A percentile compares a stretch with the other conserved stretches of the same genome.
Conservation (phyloP, 345 rosid species). For the Nephelium lappaceum region DNA sequence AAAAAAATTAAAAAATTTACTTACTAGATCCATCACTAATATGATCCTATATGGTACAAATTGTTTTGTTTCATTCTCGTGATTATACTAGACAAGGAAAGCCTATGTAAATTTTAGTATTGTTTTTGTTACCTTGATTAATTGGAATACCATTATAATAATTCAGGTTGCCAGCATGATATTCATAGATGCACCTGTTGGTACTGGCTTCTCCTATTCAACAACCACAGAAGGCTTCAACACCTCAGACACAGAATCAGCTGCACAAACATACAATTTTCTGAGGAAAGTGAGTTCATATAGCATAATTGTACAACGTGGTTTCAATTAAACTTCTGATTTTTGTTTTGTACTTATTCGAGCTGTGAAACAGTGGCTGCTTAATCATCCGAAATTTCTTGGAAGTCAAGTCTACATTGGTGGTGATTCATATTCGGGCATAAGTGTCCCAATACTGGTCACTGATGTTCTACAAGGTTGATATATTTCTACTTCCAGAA, state of each 20-base stretch:
- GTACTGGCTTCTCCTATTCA: conserved; percentile 48
- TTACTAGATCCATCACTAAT: too few species aligned
- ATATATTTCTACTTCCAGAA: background rate
- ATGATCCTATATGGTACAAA: too few species aligned
- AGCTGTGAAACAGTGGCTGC: conserved; percentile 38
- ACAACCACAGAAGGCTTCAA: conserved; percentile 25
- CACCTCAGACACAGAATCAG: conserved; percentile 28
- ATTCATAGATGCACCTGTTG: conserved; percentile 46
- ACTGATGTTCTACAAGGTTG: conserved; percentile 31
- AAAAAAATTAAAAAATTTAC: too few species aligned
- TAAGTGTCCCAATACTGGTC: conserved; percentile 33
- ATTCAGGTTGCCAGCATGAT: conserved; percentile 45
- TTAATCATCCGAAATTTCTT: conserved; percentile 36
- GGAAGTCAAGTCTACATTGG: conserved; percentile 38
- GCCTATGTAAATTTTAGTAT: background rate
- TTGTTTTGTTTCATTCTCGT: too few species aligned
- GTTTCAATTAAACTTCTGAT: too few species aligned
- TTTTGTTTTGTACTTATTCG: background rate
- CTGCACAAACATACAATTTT: conserved; percentile 31
- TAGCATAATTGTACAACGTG: background rate
- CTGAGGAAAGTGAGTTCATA: conserved; percentile 30
- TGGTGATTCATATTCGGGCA: conserved; percentile 51
- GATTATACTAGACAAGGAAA: too few species aligned
- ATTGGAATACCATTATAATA: background rate
- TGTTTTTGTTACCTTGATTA: background rate